Evolutionary conservation across 805 yeast species (phyloP).

Genomic region (Sugiyamaella floridensis): DNA sequence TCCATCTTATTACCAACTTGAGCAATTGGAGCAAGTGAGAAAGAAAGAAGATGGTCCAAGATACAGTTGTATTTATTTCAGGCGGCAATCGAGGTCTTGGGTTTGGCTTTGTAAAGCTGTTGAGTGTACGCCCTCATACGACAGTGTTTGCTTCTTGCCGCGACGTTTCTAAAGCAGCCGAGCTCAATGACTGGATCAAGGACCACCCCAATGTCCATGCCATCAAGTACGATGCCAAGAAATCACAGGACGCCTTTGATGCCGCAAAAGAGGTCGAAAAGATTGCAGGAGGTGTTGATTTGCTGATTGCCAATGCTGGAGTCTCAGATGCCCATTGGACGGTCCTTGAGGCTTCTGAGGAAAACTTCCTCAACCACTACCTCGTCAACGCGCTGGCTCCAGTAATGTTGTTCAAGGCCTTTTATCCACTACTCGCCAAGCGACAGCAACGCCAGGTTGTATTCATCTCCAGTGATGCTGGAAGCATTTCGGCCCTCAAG

Average conservation of each 20-base stretch:
- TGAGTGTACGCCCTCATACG: conserved; percentile 21
- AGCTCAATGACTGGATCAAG: conserved; percentile 9
- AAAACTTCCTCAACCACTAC: conserved; percentile 19
- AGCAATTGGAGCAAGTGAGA: neutral
- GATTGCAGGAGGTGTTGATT: conserved; percentile 23
- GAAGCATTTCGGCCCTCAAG: conserved; percentile 19
- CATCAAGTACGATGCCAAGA: conserved; percentile 22
- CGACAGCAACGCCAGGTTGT: conserved; percentile 23
- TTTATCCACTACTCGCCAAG: conserved; percentile 23
- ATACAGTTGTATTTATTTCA: conserved; percentile 29
- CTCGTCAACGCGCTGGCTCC: conserved; percentile 26
- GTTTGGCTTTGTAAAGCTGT: conserved; percentile 27
- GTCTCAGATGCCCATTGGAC: conserved; percentile 11
- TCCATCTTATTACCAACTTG: neutral
- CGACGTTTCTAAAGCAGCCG: conserved; percentile 12
- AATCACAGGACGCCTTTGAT: conserved; percentile 9
- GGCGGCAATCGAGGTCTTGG: conserved; percentile 35
- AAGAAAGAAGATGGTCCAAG: neutral
- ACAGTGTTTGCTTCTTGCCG: conserved; percentile 24
- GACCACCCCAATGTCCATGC: conserved; percentile 21
- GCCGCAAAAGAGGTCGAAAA: conserved; percentile 16
- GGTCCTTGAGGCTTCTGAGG: conserved; percentile 6
- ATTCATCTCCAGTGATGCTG: conserved; percentile 28
- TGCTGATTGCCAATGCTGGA: conserved; percentile 27
- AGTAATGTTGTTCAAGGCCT: conserved; percentile 17